Conservation (phyloP, 2,329 filamentous ascomycete species). For the Xylogone sp. region DNA sequence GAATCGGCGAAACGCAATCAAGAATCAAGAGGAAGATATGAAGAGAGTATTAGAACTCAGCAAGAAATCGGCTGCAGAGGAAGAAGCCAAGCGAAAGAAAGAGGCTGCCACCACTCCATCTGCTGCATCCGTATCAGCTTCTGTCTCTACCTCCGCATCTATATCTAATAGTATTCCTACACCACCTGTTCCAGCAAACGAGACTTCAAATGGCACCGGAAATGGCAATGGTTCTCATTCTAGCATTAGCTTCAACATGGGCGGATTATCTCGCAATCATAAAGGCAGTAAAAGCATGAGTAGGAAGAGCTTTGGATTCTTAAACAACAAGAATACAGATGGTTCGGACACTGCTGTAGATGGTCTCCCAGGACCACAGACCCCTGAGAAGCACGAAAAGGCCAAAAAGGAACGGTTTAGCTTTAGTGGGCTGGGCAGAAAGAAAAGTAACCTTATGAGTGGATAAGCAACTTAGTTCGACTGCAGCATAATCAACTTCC, state of each 20-base stretch:
- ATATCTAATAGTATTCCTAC: not conserved
- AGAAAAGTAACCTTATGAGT: slow-evolving; percentile 59
- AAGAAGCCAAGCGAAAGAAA: slow-evolving; percentile 55
- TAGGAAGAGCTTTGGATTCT: slow-evolving; percentile 68
- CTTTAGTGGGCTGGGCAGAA: slow-evolving; percentile 58
- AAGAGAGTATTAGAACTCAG: slow-evolving; percentile 56
- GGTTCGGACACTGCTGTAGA: slow-evolving; percentile 20
- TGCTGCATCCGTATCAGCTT: not conserved
- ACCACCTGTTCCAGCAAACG: not conserved
- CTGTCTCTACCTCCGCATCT: not conserved
- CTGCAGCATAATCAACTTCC: too few relatives aligned
- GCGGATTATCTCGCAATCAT: slow-evolving; percentile 51
- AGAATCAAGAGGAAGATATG: slow-evolving; percentile 48
- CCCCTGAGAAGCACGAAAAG: slow-evolving; percentile 43
- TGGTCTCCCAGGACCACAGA: slow-evolving; percentile 20
- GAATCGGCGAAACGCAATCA: slow-evolving; percentile 35
- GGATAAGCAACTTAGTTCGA: not conserved
- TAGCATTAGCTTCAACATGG: slow-evolving; percentile 11
- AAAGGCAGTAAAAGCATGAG: slow-evolving; percentile 73
- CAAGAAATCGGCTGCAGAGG: slow-evolving; percentile 52
- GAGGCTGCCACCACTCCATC: slow-evolving; percentile 30
- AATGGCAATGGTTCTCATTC: slow-evolving; percentile 19
- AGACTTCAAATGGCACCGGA: slow-evolving; percentile 2
- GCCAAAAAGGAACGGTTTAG: slow-evolving; percentile 60
- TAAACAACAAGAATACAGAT: slow-evolving; percentile 47